Evolutionary conservation across 2,329 filamentous ascomycete genomes (phyloP).

Genomic region (Ascochyta pisi): DNA sequence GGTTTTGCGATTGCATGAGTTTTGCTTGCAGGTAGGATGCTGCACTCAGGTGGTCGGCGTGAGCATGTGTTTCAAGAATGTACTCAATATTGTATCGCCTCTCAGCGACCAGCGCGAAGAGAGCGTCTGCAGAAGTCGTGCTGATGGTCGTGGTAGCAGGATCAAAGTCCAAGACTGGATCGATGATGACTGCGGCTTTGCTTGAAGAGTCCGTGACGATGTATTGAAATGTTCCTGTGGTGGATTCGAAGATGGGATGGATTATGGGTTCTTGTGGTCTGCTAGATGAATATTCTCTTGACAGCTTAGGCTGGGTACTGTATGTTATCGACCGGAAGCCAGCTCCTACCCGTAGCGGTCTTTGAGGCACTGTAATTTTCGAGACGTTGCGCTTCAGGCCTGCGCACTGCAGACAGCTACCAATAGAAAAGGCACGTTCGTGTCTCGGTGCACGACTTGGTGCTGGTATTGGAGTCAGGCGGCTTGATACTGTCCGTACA

Average conservation of each 20-base stretch:
- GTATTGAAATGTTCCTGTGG: conserved; percentile 66
- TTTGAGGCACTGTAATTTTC: neutral
- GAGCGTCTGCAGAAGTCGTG: conserved; percentile 60
- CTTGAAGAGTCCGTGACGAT: conserved; percentile 63
- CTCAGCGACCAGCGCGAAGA: conserved; percentile 56
- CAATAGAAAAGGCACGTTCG: neutral
- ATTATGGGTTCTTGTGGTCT: conserved; percentile 18
- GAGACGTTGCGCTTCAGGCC: neutral
- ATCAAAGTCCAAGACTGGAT: conserved; percentile 67
- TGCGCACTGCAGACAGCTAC: neutral
- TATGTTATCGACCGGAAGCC: neutral
- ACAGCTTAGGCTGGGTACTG: neutral
- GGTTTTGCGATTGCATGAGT: conserved; percentile 43
- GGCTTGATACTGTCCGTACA: neutral
- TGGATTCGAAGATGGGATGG: conserved; percentile 44
- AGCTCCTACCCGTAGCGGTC: neutral
- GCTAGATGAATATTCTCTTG: neutral
- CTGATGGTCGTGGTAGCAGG: conserved; percentile 52
- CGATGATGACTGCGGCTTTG: conserved; percentile 62
- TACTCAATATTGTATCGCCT: conserved; percentile 57
- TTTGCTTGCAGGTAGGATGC: conserved; percentile 62
- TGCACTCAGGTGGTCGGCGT: conserved; percentile 68
- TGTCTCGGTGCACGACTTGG: neutral
- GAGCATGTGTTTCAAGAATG: conserved; percentile 69
- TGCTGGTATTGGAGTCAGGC: neutral